phyloP scores from a whole-genome alignment of 106 monocot genomes.

The Apostasia shenzhenica region DNA sequence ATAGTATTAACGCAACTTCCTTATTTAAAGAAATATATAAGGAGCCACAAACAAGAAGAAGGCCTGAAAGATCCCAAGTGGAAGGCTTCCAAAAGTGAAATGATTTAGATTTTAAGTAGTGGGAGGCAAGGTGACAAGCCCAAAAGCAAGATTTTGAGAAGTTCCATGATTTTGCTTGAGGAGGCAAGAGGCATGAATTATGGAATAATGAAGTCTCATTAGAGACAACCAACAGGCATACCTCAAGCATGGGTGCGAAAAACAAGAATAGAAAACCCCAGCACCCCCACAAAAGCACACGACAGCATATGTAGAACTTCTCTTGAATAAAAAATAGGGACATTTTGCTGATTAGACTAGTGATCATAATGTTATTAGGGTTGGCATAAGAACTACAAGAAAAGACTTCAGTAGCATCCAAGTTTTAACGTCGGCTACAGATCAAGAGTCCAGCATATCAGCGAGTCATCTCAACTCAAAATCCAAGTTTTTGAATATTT shows the following conservation, averaged over 20 bases:
- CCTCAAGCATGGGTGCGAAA: slow-evolving; percentile 51
- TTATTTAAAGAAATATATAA: neutral
- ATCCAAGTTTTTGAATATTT: too few species aligned
- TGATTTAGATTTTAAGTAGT: neutral
- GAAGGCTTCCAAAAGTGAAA: neutral
- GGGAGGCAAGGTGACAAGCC: slow-evolving; percentile 32
- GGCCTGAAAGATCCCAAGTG: neutral
- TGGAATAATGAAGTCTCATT: slow-evolving; percentile 23
- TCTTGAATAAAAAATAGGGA: slow-evolving; percentile 11
- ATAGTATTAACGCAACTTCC: neutral
- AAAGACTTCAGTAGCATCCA: too few species aligned
- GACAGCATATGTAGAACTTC: neutral
- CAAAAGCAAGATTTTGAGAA: slow-evolving; percentile 42
- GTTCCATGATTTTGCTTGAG: slow-evolving; percentile 76
- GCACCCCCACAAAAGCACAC: slow-evolving; percentile 30
- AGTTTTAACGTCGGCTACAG: too few species aligned
- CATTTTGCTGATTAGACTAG: slow-evolving; percentile 14
- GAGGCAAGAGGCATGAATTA: slow-evolving; percentile 75
- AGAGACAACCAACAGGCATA: slow-evolving; percentile 51
- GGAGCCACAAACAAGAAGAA: neutral
- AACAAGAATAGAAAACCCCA: slow-evolving; percentile 46
- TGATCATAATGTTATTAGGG: too few species aligned
- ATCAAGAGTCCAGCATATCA: too few species aligned
- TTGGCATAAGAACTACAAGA: too few species aligned
- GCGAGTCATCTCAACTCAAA: too few species aligned